Conservation (phyloP, 768 basidiomycete species). For the Kwoniella heveanensis region DNA sequence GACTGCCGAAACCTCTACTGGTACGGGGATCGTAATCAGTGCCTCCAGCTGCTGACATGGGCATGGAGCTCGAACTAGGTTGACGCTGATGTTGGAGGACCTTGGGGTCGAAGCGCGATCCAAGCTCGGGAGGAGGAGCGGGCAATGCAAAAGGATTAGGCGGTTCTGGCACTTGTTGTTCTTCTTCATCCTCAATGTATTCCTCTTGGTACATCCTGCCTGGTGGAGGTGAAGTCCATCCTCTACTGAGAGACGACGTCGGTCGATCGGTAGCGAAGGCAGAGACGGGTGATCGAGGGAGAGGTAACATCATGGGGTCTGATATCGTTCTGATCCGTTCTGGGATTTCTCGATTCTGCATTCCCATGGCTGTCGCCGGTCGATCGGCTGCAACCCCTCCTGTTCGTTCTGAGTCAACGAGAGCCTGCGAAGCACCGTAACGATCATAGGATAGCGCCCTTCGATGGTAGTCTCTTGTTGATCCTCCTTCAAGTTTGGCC, state of each 20-base stretch:
- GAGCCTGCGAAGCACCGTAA: conserved; percentile 20
- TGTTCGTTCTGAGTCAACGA: conserved; percentile 11
- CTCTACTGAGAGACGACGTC: conserved; percentile 7
- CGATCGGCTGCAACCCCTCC: conserved; percentile 10
- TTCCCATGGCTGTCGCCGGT: conserved; percentile 12
- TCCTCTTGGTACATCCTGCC: conserved; percentile 11
- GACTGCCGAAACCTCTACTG: background rate
- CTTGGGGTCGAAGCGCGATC: conserved; percentile 82
- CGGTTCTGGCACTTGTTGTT: background rate
- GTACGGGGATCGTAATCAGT: background rate
- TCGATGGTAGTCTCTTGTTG: conserved; percentile 1
- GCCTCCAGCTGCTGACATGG: background rate
- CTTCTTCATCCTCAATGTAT: background rate
- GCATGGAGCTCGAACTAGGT: background rate
- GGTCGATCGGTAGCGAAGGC: conserved; percentile 7
- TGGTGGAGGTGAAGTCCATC: conserved; percentile 12
- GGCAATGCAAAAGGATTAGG: conserved; percentile 70
- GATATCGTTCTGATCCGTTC: conserved; percentile 10
- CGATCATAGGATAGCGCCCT: conserved; percentile 3
- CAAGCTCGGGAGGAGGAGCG: conserved; percentile 64
- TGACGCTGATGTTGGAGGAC: conserved; percentile 52
- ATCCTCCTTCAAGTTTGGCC: background rate
- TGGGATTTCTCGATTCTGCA: background rate
- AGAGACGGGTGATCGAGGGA: conserved; percentile 33
- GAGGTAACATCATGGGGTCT: conserved; percentile 37